A percentile compares a stretch with the other conserved stretches of the same genome.
These are phyloP conservation scores for Podospora sp. DNA, from an alignment of 495 filamentous ascomycete genomes.

Conservation along the genomic window DNA sequence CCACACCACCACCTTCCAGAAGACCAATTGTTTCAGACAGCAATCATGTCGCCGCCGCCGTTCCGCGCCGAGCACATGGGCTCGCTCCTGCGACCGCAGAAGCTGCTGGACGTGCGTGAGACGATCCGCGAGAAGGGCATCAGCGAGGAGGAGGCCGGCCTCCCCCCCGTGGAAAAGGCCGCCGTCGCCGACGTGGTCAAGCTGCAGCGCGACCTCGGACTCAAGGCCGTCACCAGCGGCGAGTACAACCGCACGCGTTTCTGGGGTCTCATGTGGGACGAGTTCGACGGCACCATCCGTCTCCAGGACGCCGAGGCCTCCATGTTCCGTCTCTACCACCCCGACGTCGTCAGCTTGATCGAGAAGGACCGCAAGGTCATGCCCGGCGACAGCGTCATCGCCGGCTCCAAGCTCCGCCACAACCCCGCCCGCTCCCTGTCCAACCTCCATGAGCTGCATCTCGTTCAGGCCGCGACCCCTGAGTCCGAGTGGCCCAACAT, in stretches of 20 bases:
- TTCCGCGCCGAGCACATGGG: slow-evolving; percentile 86
- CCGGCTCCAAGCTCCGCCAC: slow-evolving; percentile 72
- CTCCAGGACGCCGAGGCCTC: slow-evolving; percentile 68
- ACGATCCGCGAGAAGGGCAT: slow-evolving; percentile 61
- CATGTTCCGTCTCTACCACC: slow-evolving; percentile 76
- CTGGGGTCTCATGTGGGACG: slow-evolving; percentile 74
- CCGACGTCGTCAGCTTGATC: slow-evolving; percentile 75
- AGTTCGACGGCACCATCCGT: slow-evolving; percentile 63
- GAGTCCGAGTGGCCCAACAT: slow-evolving; percentile 62
- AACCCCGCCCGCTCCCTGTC: slow-evolving; percentile 62
- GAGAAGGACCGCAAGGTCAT: slow-evolving; percentile 62
- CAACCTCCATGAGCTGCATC: slow-evolving; percentile 70
- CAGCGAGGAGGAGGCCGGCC: slow-evolving; percentile 52
- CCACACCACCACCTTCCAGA: background rate
- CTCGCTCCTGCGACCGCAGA: slow-evolving; percentile 73
- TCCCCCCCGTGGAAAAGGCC: slow-evolving; percentile 62
- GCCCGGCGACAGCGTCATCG: slow-evolving; percentile 74
- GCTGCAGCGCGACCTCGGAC: slow-evolving; percentile 66
- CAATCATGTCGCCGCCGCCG: slow-evolving; percentile 58
- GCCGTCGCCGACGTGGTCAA: slow-evolving; percentile 68
- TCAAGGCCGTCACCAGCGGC: slow-evolving; percentile 70
- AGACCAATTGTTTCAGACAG: background rate
- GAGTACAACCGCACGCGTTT: slow-evolving; percentile 71
- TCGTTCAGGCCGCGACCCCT: slow-evolving; percentile 63
- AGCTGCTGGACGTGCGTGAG: slow-evolving; percentile 65